A percentile compares a stretch with the other conserved stretches of the same genome.
phyloP scores from a whole-genome alignment of 2,329 filamentous ascomycete genomes.

The Cytospora paraplurivora region DNA sequence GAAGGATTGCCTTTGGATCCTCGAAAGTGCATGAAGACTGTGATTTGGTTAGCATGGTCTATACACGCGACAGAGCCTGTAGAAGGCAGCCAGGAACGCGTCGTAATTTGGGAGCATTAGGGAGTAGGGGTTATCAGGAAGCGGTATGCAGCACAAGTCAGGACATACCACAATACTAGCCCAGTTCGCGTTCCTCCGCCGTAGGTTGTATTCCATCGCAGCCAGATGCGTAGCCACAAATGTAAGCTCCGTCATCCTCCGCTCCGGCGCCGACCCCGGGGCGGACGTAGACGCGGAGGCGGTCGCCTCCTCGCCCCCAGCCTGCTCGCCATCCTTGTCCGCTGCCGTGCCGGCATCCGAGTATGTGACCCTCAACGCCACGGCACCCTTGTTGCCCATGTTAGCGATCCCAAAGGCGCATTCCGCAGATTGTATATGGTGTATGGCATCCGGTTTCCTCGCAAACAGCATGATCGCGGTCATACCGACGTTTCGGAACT shows the following conservation, averaged over 20 bases:
- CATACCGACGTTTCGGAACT: slow-evolving; percentile 79
- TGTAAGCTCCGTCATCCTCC: slow-evolving; percentile 65
- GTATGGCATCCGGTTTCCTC: slow-evolving; percentile 61
- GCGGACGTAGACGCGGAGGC: background rate
- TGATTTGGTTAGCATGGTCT: background rate
- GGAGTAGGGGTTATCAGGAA: no score
- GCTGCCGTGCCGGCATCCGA: slow-evolving; percentile 40
- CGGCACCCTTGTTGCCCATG: slow-evolving; percentile 95
- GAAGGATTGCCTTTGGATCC: slow-evolving; percentile 24
- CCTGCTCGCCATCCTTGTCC: slow-evolving; percentile 35
- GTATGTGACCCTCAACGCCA: slow-evolving; percentile 74
- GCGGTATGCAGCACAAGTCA: no score
- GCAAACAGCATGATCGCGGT: slow-evolving; percentile 87
- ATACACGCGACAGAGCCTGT: background rate
- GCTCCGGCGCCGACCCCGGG: slow-evolving; percentile 26
- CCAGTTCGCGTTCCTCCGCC: slow-evolving; percentile 85
- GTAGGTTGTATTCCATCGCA: slow-evolving; percentile 78
- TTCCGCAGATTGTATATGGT: slow-evolving; percentile 72
- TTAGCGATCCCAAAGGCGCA: slow-evolving; percentile 83
- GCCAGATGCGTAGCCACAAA: slow-evolving; percentile 89
- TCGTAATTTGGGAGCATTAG: no score
- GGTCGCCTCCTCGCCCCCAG: slow-evolving; percentile 18
- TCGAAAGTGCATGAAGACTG: slow-evolving; percentile 28
- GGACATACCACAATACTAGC: slow-evolving; percentile 67
- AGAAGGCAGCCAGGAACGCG: background rate